Base-by-base conservation (phyloP, 352 stramenopile genomes). In the Phytophthora multivora region DNA sequence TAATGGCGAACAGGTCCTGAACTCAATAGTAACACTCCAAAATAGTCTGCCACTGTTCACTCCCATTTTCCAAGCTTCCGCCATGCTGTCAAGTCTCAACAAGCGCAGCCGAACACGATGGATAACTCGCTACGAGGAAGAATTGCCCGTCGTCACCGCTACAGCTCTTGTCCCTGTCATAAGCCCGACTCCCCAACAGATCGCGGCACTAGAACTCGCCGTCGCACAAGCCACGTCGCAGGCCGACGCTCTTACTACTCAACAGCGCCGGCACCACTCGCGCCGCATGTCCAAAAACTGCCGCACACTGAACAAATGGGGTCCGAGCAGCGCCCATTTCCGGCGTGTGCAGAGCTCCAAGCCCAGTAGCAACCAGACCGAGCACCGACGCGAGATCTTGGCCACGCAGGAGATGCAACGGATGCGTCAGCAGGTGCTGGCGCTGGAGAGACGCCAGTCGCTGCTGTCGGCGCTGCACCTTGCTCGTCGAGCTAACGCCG, bases 391-490 rank as follows among this genome's bases (percentile, higher is more conserved):
- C 26, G 69, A 85, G 35, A 41, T 57, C 19, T 49, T 67, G 33
- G 71, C 73, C 55, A 49, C 53, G 9, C 47, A 56, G 30, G 75
- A 69, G 10, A 57, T 89, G 36, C 40, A 31, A 18, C 25, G 31
- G 19, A 64, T 87, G 46, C 71, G 74, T 42, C 63, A 66, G 19
- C 70, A 89, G 33, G 63, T 89, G 10, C 31, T 33, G 46, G 73
- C 67, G 16, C 68, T 89, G 19, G 80, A 89, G 49, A 64, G 75
- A 41, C 77, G 58, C 2, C 77, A 81, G 31, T 21, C 53, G 19
- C 63, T 89, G 12, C 58, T 84, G 16, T 72, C 75, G 19, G 75
- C 73, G n/a, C 52, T 83, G 49, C 59, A 83, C 11, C 48, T 84
- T 4, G 58, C 74, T 18, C 75, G 77, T 50, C 62, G 59, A 18